phyloP scores from a whole-genome alignment of 2,329 filamentous ascomycete genomes.

The Arthroderma uncinatum region DNA sequence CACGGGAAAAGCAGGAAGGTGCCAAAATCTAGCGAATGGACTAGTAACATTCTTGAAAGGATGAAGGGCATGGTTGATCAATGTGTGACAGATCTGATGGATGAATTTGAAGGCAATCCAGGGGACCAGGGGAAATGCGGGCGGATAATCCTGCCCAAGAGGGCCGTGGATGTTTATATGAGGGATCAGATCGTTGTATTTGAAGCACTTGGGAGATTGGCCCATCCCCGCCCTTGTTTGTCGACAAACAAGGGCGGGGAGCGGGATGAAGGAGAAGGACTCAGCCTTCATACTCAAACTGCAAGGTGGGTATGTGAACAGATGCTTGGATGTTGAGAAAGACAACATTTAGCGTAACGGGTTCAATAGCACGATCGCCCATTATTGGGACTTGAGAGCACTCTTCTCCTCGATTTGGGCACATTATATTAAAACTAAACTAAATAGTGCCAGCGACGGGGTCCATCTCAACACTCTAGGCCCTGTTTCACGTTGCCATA shows the following conservation, averaged over 20 bases:
- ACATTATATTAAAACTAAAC: background rate
- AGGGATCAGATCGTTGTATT: constrained; percentile 51
- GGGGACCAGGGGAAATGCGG: background rate
- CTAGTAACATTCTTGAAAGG: constrained; percentile 12
- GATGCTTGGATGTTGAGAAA: constrained; percentile 22
- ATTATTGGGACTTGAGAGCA: background rate
- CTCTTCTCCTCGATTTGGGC: background rate
- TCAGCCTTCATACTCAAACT: constrained; percentile 34
- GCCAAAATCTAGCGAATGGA: constrained; percentile 7
- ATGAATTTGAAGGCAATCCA: constrained; percentile 29
- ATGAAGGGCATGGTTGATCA: constrained; percentile 31
- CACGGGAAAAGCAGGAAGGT: background rate
- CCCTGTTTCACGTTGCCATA: background rate
- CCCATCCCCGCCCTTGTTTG: background rate
- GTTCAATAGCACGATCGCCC: background rate
- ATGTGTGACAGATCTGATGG: constrained; percentile 36
- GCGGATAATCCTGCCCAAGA: constrained; percentile 5
- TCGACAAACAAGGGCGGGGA: background rate
- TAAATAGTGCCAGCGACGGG: background rate
- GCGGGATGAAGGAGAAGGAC: constrained; percentile 16
- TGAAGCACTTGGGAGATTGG: constrained; percentile 42
- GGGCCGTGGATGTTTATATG: constrained; percentile 45
- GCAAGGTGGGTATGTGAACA: constrained; percentile 35
- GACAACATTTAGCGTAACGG: background rate
- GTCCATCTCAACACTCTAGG: background rate